These are phyloP conservation scores for Annona squamosa DNA, from an alignment of 164 flowering plant species.

Conservation along the genomic window DNA sequence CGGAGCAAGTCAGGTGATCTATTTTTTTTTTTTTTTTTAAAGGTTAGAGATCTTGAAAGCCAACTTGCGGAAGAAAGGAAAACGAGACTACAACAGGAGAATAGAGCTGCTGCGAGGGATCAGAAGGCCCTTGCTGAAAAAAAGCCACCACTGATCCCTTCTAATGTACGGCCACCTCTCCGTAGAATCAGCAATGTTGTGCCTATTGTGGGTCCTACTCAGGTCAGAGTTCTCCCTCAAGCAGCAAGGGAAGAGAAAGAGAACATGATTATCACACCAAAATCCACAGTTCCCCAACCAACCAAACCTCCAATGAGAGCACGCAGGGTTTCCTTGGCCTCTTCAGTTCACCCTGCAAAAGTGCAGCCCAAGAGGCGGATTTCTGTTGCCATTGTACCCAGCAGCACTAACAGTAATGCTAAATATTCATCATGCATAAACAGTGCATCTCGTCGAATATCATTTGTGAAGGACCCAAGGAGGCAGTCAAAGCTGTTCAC, in stretches of 20 bases:
- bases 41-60: conserved; percentile 78
- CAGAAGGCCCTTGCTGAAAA: conserved; percentile 33
- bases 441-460: conserved; percentile 28
- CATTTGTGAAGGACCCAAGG: conserved; percentile 48
- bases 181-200: conserved; percentile 51
- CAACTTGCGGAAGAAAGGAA: conserved; percentile 82
- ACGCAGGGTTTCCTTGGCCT: conserved; percentile 53
- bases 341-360: conserved; percentile 35
- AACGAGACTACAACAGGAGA: conserved; percentile 62
- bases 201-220: conserved; percentile 32
- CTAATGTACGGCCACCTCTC: conserved; percentile 54
- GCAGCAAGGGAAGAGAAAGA: conserved; percentile 37
- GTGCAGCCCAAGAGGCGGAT: conserved; percentile 55
- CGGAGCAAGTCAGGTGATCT: not conserved
- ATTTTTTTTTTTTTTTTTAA: conserved; percentile 2
- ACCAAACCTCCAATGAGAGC: conserved; percentile 32
- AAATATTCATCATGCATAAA: conserved; percentile 18
- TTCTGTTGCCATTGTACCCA: conserved; percentile 57
- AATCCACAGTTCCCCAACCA: conserved; percentile 11
- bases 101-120: conserved; percentile 39
- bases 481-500: conserved; percentile 46
- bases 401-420: conserved; percentile 36
- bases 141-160: conserved; percentile 68
- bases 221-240: conserved; percentile 11
- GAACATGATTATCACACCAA: conserved; percentile 22